Percentiles rank a stretch among this genome's conserved stretches.
phyloP scores from a whole-genome alignment of 345 rosid species.

The Mangifera indica region DNA sequence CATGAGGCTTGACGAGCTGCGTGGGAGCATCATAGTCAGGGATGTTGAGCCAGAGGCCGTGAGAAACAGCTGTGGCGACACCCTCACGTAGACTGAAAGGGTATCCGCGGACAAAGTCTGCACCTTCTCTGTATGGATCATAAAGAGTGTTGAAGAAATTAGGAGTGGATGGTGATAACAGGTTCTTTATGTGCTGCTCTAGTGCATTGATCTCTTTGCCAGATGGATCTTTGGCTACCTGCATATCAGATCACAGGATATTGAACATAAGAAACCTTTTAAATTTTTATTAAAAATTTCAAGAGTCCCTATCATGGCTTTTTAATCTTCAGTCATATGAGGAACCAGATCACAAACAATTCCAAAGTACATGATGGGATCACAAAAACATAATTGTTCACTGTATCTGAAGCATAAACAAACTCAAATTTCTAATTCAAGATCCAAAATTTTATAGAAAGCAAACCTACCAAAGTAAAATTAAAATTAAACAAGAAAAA shows the following conservation, averaged over 20 bases:
- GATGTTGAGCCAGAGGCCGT: constrained; percentile 58
- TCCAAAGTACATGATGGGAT: no score
- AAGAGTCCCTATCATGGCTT: no score
- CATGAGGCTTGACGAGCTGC: constrained; percentile 55
- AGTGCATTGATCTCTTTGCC: constrained; percentile 51
- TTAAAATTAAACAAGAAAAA: no score
- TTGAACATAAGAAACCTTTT: not conserved
- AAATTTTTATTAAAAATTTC: not conserved
- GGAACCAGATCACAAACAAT: no score
- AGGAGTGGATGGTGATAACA: constrained; percentile 47
- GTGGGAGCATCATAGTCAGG: constrained; percentile 55
- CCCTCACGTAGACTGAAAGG: constrained; percentile 50
- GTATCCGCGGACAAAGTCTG: constrained; percentile 50
- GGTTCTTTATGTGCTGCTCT: constrained; percentile 53
- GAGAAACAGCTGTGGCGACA: constrained; percentile 43
- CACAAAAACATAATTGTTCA: no score
- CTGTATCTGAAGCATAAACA: not conserved
- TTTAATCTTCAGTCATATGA: no score
- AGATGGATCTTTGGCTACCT: constrained; percentile 54
- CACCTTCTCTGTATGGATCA: constrained; percentile 52
- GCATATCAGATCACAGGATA: not conserved
- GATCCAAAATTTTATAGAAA: not conserved
- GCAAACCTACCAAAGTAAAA: not conserved
- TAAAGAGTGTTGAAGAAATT: constrained; percentile 54
- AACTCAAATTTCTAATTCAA: not conserved